Percentiles rank a stretch among this genome's conserved stretches.
These are phyloP conservation scores for Boletus pseudopeckii DNA, from an alignment of 768 basidiomycete species.

Conservation along the genomic window DNA sequence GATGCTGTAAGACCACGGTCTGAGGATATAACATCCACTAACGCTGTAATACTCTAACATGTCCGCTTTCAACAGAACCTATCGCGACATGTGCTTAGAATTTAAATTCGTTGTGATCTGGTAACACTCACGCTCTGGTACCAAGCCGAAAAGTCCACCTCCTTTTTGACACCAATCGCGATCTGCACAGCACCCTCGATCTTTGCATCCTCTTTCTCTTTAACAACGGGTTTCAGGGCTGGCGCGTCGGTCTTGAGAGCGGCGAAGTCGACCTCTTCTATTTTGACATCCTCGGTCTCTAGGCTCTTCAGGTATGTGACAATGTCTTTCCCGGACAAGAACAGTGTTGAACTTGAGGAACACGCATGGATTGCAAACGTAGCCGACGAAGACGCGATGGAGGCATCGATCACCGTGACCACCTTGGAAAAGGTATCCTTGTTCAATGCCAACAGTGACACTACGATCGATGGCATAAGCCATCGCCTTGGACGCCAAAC, in stretches of 20 bases:
- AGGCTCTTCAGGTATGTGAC: slow-evolving; percentile 66
- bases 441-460: slow-evolving; percentile 78
- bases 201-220: slow-evolving; percentile 72
- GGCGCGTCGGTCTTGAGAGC: slow-evolving; percentile 51
- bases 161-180: slow-evolving; percentile 93
- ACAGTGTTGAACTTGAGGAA: slow-evolving; percentile 67
- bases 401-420: slow-evolving; percentile 71
- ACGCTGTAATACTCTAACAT: slow-evolving; percentile 99
- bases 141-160: slow-evolving; percentile 92
- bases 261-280: slow-evolving; percentile 73
- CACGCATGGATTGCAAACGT: slow-evolving; percentile 74
- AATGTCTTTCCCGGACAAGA: slow-evolving; percentile 78
- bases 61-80: slow-evolving; percentile 97
- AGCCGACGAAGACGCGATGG: slow-evolving; percentile 63
- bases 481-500: not conserved
- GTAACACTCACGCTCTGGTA: slow-evolving; percentile 75
- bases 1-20: slow-evolving; percentile 95
- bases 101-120: not conserved
- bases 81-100: slow-evolving; percentile 15
- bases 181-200: slow-evolving; percentile 89
- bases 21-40: slow-evolving; percentile 97
- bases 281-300: slow-evolving; percentile 59
- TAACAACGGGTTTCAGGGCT: slow-evolving; percentile 34
- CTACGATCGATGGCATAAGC: slow-evolving; percentile 37
- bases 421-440: slow-evolving; percentile 64